Percentiles rank a stretch among this genome's conserved stretches.
phyloP scores from a whole-genome alignment of 495 filamentous ascomycete genomes.

The Chaetomidium leptoderma region DNA sequence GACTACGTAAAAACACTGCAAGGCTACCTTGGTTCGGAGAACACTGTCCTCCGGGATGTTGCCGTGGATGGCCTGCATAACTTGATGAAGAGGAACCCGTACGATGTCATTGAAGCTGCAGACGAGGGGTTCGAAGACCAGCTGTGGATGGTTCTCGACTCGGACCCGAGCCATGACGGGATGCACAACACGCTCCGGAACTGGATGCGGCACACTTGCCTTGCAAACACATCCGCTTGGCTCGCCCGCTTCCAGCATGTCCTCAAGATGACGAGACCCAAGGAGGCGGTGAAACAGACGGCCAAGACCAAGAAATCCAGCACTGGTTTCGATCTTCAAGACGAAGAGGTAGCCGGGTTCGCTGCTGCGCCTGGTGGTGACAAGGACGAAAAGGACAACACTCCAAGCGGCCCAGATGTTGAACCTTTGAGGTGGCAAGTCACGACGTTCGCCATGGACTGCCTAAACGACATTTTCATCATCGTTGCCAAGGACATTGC shows the following conservation, averaged over 20 bases:
- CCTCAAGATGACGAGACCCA: conserved; percentile 76
- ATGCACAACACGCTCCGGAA: conserved; percentile 78
- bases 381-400: conserved; percentile 58
- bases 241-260: conserved; percentile 81
- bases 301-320: conserved; percentile 47
- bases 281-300: conserved; percentile 48
- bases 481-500: conserved; percentile 70
- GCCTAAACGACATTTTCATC: conserved; percentile 76
- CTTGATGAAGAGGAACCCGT: conserved; percentile 86
- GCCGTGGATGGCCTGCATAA: conserved; percentile 88
- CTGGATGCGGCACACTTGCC: conserved; percentile 83
- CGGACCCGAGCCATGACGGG: conserved; percentile 65
- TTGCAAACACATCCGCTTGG: conserved; percentile 75
- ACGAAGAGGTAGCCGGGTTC: conserved; percentile 96
- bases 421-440: conserved; percentile 95
- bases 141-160: conserved; percentile 83
- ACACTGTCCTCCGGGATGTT: conserved; percentile 65
- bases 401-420: conserved; percentile 62
- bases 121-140: conserved; percentile 79
- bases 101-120: conserved; percentile 68
- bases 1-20: conserved; percentile 81
- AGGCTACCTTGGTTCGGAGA: conserved; percentile 63
- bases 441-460: conserved; percentile 88
- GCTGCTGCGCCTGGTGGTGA: conserved; percentile 62
- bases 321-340: conserved; percentile 69